Evolutionary conservation across 176 grass and related monocot species (phyloP), one percentile per base, ranked within the genome.

Genomic region (Cocos nucifera): DNA sequence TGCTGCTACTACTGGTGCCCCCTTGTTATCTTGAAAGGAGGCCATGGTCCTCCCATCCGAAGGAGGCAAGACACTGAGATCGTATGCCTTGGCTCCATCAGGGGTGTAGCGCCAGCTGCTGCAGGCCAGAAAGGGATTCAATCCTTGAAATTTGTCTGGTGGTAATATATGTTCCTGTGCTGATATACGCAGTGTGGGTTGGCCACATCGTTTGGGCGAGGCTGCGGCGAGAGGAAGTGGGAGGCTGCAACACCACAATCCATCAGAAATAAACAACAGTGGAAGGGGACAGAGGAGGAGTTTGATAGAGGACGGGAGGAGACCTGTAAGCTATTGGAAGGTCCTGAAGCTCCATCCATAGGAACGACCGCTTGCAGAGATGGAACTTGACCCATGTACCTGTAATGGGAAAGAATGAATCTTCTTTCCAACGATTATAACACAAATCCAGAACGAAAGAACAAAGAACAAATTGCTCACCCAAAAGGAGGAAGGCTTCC

Each of bases 181-280:
- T n/a, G 53, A 98, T 78, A 56, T 83, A 98, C n/a, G 66, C 73
- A 92, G 80, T 98, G 94, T 0, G n/a, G n/a, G 88, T 98, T 6
- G 79, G n/a, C n/a, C 84, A 30, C 88, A 89, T 29, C 87, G 81
- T 92, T 98, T 10, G 73, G 71, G 0, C 81, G 88, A 21, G 89
- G 79, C 3, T 69, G 81, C 22, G 64, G 67, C 22, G 72, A 63
- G 35, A 90, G 15, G 14, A 88, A 75, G 76, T 35, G 58, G 78
- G 65, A 51, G 80, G 76, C 94, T 98, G 81, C 72, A 90, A 63
- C 3, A 55, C 6, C 17, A 39, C 12, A 51, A 6, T 50, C 3
- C 0, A 16, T 75, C 63, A 73, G 65, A 5, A 12, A 55, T 61
- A 22, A 51, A n/a, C n/a, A 6, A 50, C 3, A 21, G n/a, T n/a